phyloP scores from a whole-genome alignment of 176 grass and related monocot species.

The Lolium multiflorum region DNA sequence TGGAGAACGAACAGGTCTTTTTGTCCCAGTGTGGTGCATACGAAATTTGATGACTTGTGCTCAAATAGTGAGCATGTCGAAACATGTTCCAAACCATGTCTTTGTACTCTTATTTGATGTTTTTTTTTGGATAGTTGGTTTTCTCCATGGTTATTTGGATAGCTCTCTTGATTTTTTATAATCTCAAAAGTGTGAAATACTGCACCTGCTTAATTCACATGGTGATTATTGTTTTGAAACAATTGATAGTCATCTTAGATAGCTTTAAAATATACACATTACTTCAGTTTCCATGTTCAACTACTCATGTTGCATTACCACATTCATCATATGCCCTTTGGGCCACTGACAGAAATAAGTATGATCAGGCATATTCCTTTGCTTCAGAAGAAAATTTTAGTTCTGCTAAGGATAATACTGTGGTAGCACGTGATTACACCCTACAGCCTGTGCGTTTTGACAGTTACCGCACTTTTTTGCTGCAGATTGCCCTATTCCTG shows the following conservation, averaged over 20 bases:
- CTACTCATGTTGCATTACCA: neutral
- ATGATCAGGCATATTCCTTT: neutral
- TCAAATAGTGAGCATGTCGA: neutral
- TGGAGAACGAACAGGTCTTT: neutral
- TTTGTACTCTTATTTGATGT: neutral
- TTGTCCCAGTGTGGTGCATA: neutral
- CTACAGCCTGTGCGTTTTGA: neutral
- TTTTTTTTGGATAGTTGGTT: conserved; percentile 2
- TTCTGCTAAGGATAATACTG: neutral
- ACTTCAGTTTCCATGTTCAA: neutral
- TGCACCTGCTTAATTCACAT: neutral
- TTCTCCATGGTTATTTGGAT: neutral
- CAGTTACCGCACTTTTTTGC: neutral
- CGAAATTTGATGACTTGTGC: neutral
- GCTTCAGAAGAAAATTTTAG: neutral
- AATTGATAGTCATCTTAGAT: conserved; percentile 6
- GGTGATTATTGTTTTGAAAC: conserved; percentile 16
- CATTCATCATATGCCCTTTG: conserved; percentile 20
- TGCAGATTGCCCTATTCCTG: conserved; percentile 28
- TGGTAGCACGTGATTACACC: conserved; percentile 29
- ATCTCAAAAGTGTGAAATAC: conserved; percentile 3
- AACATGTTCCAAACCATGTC: conserved; percentile 18
- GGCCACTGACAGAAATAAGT: neutral
- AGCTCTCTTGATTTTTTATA: neutral
- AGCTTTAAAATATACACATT: neutral